Evolutionary conservation across 2,329 filamentous ascomycete species (phyloP), one percentile per base, ranked within the genome.

Genomic region (Cladosporium sp.): DNA sequence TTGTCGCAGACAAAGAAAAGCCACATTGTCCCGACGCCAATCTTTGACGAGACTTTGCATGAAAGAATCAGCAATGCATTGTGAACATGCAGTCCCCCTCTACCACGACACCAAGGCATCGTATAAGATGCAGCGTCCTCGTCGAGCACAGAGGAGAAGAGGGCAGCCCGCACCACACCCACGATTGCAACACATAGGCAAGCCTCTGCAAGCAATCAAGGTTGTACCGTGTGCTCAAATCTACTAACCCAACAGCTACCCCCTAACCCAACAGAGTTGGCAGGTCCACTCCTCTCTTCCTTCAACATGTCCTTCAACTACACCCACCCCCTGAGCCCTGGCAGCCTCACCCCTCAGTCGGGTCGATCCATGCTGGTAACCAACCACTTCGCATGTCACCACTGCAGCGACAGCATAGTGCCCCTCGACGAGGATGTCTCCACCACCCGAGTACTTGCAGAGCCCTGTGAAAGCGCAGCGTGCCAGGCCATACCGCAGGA

Each of bases 271-370:
- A n/a, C n/a, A 47, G 32, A 38, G 18, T 29, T 38, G 22, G 43
- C 32, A 47, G 43, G 43, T 30, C 15, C 20, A 2, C 13, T 18
- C 22, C 22, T 27, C 22, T 9, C 22, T 27, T 9, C 38, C 34
- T 15, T 27, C 13, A 45, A 19, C 34, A 47, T 47, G 43, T 20
- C 43, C n/a, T n/a, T n/a, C n/a, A n/a, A n/a, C n/a, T n/a, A n/a
- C n/a, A n/a, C n/a, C 15, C 27, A 6, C 22, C 17, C 11, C 32
- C n/a, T 13, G 5, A 27, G 22, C 32, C n/a, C 18, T 19, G 19
- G 17, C 13, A 20, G 11, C 20, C 4, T 20, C 9, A 6, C 11
- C 12, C 32, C 11, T 5, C 32, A 34, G 32, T 18, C 18, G 13
- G 18, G 18, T 19, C 36, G 17, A 30, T 29, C n/a, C 32, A 27